These are phyloP conservation scores for Lagerstroemia fauriei DNA, from an alignment of 441 rosid species.

Conservation along the genomic window DNA sequence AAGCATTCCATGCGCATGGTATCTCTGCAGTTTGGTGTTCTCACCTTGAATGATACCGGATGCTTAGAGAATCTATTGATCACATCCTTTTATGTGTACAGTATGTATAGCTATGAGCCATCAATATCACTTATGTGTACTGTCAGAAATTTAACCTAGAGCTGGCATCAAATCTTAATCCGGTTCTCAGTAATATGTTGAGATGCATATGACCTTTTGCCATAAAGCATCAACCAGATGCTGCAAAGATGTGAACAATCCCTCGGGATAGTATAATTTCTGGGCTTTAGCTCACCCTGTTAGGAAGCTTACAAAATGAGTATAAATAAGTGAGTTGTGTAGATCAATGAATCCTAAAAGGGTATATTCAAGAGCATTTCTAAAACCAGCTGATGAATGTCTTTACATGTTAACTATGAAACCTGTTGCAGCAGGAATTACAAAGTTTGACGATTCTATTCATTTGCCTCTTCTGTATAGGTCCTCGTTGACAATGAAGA, in stretches of 20 bases:
- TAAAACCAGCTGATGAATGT: background rate
- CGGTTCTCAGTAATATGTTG: too few species aligned
- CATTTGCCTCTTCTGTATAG: slow-evolving; percentile 37
- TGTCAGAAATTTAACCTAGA: too few species aligned
- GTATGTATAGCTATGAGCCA: too few species aligned
- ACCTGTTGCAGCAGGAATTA: background rate
- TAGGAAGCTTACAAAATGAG: background rate
- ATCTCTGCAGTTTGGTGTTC: background rate
- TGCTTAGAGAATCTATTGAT: too few species aligned
- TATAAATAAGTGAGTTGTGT: background rate
- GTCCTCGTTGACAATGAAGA: slow-evolving; percentile 93
- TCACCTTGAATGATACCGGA: too few species aligned
- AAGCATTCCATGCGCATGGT: background rate
- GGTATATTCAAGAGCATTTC: background rate
- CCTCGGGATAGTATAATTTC: background rate
- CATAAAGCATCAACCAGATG: background rate
- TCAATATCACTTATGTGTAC: too few species aligned
- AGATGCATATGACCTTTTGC: too few species aligned
- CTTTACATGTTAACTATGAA: background rate
- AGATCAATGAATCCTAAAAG: background rate
- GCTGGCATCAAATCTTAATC: too few species aligned
- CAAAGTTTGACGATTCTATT: background rate
- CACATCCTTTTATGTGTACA: too few species aligned
- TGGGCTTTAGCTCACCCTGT: background rate
- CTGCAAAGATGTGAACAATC: background rate